phyloP scores from a whole-genome alignment of 1,139 yeast species.

The Hanseniaspora uvarum region DNA sequence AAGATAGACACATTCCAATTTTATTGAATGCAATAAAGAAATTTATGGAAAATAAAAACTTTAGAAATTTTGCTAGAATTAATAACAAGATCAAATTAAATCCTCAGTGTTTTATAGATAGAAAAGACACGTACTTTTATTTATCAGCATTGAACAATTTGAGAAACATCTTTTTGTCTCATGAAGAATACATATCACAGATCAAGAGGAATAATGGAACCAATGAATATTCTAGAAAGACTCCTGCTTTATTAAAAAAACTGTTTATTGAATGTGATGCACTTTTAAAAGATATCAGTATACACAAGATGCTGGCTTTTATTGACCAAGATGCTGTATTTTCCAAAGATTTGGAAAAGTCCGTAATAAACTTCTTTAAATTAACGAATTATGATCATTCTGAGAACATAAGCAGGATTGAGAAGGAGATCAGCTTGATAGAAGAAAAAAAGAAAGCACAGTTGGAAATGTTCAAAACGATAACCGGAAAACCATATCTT shows the following conservation, averaged over 20 bases:
- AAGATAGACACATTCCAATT: slow-evolving; percentile 32
- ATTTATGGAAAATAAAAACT: slow-evolving; percentile 34
- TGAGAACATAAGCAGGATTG: slow-evolving; percentile 36
- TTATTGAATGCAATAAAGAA: slow-evolving; percentile 45
- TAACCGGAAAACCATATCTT: slow-evolving; percentile 49
- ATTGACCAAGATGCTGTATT: slow-evolving; percentile 52
- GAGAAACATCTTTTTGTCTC: slow-evolving; percentile 25
- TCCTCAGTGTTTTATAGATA: slow-evolving; percentile 39
- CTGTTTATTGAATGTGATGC: background rate
- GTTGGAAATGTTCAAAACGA: slow-evolving; percentile 36
- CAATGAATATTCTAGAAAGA: background rate
- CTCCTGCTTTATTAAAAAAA: background rate
- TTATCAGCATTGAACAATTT: slow-evolving; percentile 41
- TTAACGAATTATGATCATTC: slow-evolving; percentile 34
- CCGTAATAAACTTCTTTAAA: slow-evolving; percentile 47
- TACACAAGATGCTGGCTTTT: slow-evolving; percentile 37
- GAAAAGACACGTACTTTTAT: slow-evolving; percentile 57
- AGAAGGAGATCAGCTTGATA: slow-evolving; percentile 37
- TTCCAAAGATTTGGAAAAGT: slow-evolving; percentile 40
- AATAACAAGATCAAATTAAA: slow-evolving; percentile 57
- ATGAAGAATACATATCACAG: slow-evolving; percentile 27
- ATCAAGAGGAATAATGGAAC: background rate
- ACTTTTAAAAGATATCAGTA: slow-evolving; percentile 17
- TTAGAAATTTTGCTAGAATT: slow-evolving; percentile 58
- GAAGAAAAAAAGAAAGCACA: slow-evolving; percentile 41